Evolutionary conservation across 139 green algal species (phyloP).

Genomic region (Ostreobium quekettii): DNA sequence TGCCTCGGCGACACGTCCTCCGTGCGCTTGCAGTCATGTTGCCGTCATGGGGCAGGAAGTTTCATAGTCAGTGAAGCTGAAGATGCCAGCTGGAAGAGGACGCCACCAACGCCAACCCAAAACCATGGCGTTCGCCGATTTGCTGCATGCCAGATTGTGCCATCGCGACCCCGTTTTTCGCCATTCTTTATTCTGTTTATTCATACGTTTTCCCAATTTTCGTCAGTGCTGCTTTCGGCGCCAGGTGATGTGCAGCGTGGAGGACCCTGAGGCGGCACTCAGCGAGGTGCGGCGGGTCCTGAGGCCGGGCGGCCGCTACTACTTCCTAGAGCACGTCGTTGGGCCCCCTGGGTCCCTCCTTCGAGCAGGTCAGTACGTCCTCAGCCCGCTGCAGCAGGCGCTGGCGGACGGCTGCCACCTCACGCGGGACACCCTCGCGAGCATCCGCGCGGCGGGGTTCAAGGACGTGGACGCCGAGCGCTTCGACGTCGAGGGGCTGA

Average conservation of each 20-base stretch:
- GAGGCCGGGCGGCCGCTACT: constrained; percentile 40
- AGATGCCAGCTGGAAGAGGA: too few relatives aligned
- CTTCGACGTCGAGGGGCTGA: constrained; percentile 31
- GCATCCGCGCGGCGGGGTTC: constrained; percentile 27
- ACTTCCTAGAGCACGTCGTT: constrained; percentile 66
- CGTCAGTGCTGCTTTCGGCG: not conserved
- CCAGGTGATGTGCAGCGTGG: constrained; percentile 57
- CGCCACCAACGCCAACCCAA: too few relatives aligned
- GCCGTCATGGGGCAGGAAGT: too few relatives aligned
- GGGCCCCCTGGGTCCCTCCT: constrained; percentile 17
- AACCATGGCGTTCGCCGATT: too few relatives aligned
- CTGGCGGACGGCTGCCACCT: constrained; percentile 62
- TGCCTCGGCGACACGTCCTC: too few relatives aligned
- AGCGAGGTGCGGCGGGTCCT: constrained; percentile 45
- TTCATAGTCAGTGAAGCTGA: too few relatives aligned
- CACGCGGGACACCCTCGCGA: constrained; percentile 37
- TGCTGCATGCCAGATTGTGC: too few relatives aligned
- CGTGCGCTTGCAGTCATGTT: too few relatives aligned
- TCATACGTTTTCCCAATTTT: too few relatives aligned
- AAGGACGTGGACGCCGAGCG: constrained; percentile 9
- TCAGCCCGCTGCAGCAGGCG: constrained; percentile 51
- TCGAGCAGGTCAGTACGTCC: constrained; percentile 35
- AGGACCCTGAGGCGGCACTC: constrained; percentile 27
- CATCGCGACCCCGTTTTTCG: too few relatives aligned
- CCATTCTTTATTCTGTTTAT: too few relatives aligned